Percentiles rank a stretch among this genome's conserved stretches.
phyloP scores from a whole-genome alignment of 2,329 filamentous ascomycete species.

The Coniochaeta pulveracea region DNA sequence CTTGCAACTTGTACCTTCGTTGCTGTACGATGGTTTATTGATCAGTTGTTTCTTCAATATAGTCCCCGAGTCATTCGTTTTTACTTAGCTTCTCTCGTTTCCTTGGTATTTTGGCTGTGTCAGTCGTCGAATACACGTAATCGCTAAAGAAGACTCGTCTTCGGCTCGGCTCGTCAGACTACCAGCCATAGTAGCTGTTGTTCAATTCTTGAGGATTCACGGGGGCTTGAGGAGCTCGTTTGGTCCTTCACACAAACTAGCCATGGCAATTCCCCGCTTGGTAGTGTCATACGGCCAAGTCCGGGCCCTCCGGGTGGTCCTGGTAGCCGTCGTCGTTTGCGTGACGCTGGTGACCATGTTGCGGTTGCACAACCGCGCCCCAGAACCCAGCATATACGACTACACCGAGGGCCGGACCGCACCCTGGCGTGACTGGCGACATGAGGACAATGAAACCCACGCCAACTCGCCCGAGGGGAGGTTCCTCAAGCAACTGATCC shows the following conservation, averaged over 20 bases:
- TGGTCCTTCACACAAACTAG: slow-evolving; percentile 13
- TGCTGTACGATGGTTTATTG: too few species aligned
- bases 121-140: too few species aligned
- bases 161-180: too few species aligned
- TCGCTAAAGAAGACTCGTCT: too few species aligned
- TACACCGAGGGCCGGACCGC: slow-evolving; percentile 15
- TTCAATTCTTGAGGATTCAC: slow-evolving; percentile 2
- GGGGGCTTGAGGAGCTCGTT: too few species aligned
- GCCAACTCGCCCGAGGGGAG: slow-evolving; percentile 8
- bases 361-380: slow-evolving; percentile 5
- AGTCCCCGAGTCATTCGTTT: too few species aligned
- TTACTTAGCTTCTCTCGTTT: too few species aligned
- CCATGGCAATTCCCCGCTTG: not conserved
- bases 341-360: slow-evolving; percentile 9
- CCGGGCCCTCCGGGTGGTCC: slow-evolving; percentile 7
- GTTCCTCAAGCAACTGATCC: slow-evolving; percentile 15
- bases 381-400: slow-evolving; percentile 10
- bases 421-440: slow-evolving; percentile 8
- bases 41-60: too few species aligned
- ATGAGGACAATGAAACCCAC: slow-evolving; percentile 7
- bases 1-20: too few species aligned
- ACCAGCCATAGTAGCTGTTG: slow-evolving; percentile 8
- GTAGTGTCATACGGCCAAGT: slow-evolving; percentile 6
- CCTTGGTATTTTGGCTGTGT: too few species aligned
- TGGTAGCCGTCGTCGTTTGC: slow-evolving; percentile 5